A percentile compares a stretch with the other conserved stretches of the same genome.
Conservation (phyloP, 2,329 filamentous ascomycete species). For the Fusarium ambrosium region DNA sequence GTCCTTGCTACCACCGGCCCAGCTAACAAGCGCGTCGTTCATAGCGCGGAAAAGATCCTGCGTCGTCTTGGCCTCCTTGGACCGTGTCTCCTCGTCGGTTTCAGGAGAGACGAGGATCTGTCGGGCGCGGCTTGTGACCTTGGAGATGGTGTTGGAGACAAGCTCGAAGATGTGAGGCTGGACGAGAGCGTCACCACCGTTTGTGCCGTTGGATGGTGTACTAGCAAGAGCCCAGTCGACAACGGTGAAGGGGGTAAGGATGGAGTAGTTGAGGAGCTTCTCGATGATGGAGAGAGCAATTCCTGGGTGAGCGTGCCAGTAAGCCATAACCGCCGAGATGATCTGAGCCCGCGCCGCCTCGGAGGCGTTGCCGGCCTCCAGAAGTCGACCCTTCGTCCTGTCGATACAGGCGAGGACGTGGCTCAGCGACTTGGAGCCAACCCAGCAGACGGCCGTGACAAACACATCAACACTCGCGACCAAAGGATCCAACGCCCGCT, state of each 20-base stretch:
- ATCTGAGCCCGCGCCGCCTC: slow-evolving; percentile 87
- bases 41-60: slow-evolving; percentile 84
- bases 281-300: slow-evolving; percentile 93
- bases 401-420: slow-evolving; percentile 97
- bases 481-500: slow-evolving; percentile 80
- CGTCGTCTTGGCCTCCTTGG: slow-evolving; percentile 79
- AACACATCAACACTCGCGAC: slow-evolving; percentile 94
- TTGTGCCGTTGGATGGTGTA: slow-evolving; percentile 61
- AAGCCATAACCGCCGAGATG: slow-evolving; percentile 88
- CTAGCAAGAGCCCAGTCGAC: slow-evolving; percentile 88
- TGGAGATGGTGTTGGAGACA: slow-evolving; percentile 87
- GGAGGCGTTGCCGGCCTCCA: slow-evolving; percentile 82
- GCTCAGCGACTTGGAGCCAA: slow-evolving; percentile 95
- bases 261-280: slow-evolving; percentile 97
- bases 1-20: slow-evolving; percentile 81
- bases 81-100: slow-evolving; percentile 74
- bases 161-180: slow-evolving; percentile 89
- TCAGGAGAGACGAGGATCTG: slow-evolving; percentile 78
- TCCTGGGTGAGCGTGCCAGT: slow-evolving; percentile 94
- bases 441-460: slow-evolving; percentile 91
- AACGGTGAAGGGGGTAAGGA: slow-evolving; percentile 86
- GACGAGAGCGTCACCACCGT: slow-evolving; percentile 76
- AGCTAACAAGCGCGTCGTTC: slow-evolving; percentile 80
- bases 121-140: slow-evolving; percentile 88
- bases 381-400: slow-evolving; percentile 88